phyloP scores from a whole-genome alignment of 169 alveolate genomes.

The Eimeria tenella region DNA sequence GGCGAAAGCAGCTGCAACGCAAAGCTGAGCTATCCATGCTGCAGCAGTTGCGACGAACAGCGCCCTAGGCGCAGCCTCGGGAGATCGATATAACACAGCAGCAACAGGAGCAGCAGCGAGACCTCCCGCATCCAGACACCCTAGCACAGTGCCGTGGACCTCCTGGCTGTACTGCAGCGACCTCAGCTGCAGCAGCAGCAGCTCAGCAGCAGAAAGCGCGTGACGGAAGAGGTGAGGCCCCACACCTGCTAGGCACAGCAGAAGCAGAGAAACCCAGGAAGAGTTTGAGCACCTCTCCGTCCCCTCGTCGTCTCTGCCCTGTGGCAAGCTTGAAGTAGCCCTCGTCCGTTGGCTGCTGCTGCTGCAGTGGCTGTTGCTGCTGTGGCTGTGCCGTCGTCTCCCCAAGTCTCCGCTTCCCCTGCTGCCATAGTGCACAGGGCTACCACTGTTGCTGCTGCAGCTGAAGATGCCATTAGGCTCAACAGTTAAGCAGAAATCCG shows the following conservation, averaged over 20 bases:
- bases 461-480: not conserved
- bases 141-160: constrained; percentile 21
- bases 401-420: not conserved
- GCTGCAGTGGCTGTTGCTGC: constrained; percentile 3
- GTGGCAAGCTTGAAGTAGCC: not conserved
- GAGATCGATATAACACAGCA: not conserved
- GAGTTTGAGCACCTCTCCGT: not conserved
- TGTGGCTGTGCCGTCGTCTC: not conserved
- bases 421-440: not conserved
- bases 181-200: constrained; percentile 1
- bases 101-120: constrained; percentile 6
- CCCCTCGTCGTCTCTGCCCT: not conserved
- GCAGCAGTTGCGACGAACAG: not conserved
- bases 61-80: not conserved
- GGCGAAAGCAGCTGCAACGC: constrained; percentile 12
- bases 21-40: constrained; percentile 1
- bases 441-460: not conserved
- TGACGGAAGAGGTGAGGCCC: constrained; percentile 36
- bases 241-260: not conserved
- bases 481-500: not conserved
- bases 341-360: not conserved
- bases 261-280: not conserved
- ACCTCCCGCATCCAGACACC: constrained; percentile 13
- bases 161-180: not conserved
- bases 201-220: not conserved